Evolutionary conservation across 306 rosid species (phyloP), one percentile per base, ranked within the genome.

Genomic region (Styphnolobium japonicum): DNA sequence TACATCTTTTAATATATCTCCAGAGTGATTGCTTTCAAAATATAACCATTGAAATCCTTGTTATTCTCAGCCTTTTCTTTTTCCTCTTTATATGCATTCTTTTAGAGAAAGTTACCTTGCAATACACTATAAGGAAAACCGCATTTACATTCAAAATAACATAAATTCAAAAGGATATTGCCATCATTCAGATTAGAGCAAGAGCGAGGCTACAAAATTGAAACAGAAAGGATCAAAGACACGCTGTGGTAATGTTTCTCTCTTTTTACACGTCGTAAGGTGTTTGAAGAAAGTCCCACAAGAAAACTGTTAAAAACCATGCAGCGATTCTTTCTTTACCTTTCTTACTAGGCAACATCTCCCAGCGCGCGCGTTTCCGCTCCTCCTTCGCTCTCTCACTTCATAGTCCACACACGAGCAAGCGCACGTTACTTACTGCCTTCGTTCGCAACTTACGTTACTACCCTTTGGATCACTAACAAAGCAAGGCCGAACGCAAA

Each of bases 241-340:
- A 29, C 33, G 33, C 33, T 29, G 33, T 29, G 2, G 33, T 29
- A 29, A 29, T 29, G 33, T 29, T 29, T 29, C 4, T 29, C 33
- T 29, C 33, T 29, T 29, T 29, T 29, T 29, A n/a, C n/a, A n/a
- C 3, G 73, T 37, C 48, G 89, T 80, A 81, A 91, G 85, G 88
- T 91, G 97, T 87, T 95, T 90, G 97, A 88, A 53, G 83, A 80
- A 91, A 90, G 88, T 92, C 91, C 90, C 73, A 23, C 81, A 5
- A 70, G 92, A 86, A 64, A 89, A 79, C 10, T 81, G 83, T 68
- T 42, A 10, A 62, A 11, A 9, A 71, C 55, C 21, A 49, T 15
- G 48, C 75, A 15, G 69, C 80, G 66, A 72, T 64, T n/a, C n/a
- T n/a, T n/a, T n/a, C n/a, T n/a, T n/a, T 25, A 14, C n/a, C n/a